Evolutionary conservation across 1,139 yeast genomes (phyloP), one percentile per base, ranked within the genome.

Genomic region (Scheffersomyces cryptocercus): DNA sequence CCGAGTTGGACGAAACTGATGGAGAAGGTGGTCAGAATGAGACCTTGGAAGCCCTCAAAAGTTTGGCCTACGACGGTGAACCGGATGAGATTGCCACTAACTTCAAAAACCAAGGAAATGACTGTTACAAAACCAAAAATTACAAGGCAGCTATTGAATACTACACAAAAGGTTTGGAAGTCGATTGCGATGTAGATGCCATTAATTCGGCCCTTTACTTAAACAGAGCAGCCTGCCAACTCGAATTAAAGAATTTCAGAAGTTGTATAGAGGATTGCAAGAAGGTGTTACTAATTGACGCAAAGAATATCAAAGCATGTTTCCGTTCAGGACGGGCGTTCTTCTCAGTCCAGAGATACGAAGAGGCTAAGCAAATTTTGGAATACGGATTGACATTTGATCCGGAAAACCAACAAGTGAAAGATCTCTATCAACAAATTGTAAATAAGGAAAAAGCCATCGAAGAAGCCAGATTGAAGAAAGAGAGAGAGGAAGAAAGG

Each of bases 41-140:
- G 5, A 84, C 81, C 42, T 67, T 95, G 16, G 98, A 93, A 59
- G 99, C 99, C 0, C 75, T 93, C 49, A 85, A 84, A 59, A 93
- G 97, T 10, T 73, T 95, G 56, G 97, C 96, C 0, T 91, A 88
- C 59, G 99, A 93, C 40, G 99, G 99, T 30, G 96, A 89, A 49
- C 97, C 98, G 0, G 83, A 86, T 55, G 99, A 93, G 58, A 73
- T 91, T 38, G 98, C 98, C 2, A 77, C 81, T 28, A 90, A 90
- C 58, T 93, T 91, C 71, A 90, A 90, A 53, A 84, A 80, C 50
- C 98, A 93, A 61, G 99, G 99, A 9, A 93, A 95, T 59, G 97
- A 89, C 16, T 80, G 88, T 49, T 93, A 77, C 67, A 84, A 80
- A 61, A 71, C 69, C 6, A 87, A 85, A 53, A 81, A 84, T 53